These are phyloP conservation scores for Gossypium stocksii DNA, from an alignment of 345 rosid species.

Conservation along the genomic window DNA sequence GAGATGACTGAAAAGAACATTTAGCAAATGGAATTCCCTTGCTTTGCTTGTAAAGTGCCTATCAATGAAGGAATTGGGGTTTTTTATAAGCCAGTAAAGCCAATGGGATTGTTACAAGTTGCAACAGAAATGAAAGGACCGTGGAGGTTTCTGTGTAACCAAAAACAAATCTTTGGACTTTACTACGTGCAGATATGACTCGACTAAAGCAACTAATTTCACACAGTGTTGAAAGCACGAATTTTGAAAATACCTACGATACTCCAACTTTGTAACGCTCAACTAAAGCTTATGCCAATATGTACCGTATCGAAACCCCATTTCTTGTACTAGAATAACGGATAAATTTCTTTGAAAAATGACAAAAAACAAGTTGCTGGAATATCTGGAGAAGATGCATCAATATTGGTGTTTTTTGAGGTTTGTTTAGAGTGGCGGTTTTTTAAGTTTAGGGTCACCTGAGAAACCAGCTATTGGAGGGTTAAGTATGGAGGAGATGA, in stretches of 20 bases:
- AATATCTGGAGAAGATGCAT: no score
- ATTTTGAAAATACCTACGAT: no score
- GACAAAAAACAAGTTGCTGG: no score
- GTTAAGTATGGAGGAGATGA: neutral
- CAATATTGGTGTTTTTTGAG: neutral
- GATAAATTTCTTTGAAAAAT: no score
- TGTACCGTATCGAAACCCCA: no score
- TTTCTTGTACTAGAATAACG: no score
- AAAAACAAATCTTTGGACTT: no score
- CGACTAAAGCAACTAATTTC: neutral
- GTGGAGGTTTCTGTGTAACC: neutral
- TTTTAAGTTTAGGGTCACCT: neutral
- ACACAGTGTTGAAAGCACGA: no score
- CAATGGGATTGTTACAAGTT: conserved; percentile 20
- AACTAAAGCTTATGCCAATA: no score
- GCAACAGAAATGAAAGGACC: conserved; percentile 18
- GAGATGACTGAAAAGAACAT: neutral
- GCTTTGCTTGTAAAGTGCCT: no score
- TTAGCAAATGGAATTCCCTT: neutral
- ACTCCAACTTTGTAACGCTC: no score
- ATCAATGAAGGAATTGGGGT: no score
- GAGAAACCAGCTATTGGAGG: neutral
- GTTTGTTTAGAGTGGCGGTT: neutral
- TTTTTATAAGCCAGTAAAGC: neutral
- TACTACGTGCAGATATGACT: neutral